Evolutionary conservation across 1,284 basidiomycete genomes (phyloP).

Genomic region (Inonotus obliquus): DNA sequence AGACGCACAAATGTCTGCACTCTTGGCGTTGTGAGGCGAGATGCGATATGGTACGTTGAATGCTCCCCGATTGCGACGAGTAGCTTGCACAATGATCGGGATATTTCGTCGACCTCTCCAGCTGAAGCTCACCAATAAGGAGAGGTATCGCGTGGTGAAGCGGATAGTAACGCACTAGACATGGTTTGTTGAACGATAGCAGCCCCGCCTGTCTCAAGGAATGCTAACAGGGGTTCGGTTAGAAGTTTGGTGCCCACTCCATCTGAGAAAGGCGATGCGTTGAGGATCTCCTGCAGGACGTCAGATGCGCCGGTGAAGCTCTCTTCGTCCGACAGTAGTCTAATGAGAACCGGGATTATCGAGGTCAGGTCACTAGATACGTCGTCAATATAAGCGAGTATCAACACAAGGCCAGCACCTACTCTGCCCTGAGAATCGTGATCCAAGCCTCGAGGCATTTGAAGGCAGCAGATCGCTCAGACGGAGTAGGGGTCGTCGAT

Average conservation of each 20-base stretch:
- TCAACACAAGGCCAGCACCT: slow-evolving; percentile 24
- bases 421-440: slow-evolving; percentile 63
- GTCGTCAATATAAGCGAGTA: slow-evolving; percentile 6
- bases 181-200: slow-evolving; percentile 48
- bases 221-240: slow-evolving; percentile 78
- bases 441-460: slow-evolving; percentile 84
- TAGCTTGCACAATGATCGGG: slow-evolving; percentile 73
- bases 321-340: slow-evolving; percentile 51
- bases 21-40: slow-evolving; percentile 53
- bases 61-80: slow-evolving; percentile 80
- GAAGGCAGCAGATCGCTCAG: slow-evolving; percentile 64
- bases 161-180: slow-evolving; percentile 30
- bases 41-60: slow-evolving; percentile 74
- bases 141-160: not conserved
- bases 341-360: slow-evolving; percentile 57
- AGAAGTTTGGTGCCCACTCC: slow-evolving; percentile 68
- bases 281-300: slow-evolving; percentile 72
- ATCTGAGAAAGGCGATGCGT: slow-evolving; percentile 64
- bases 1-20: slow-evolving; percentile 70
- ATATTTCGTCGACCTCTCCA: slow-evolving; percentile 43
- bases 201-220: slow-evolving; percentile 57
- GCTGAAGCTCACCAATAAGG: slow-evolving; percentile 13
- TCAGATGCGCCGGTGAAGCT: slow-evolving; percentile 63
- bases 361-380: slow-evolving; percentile 51
- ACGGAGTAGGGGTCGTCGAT: slow-evolving; percentile 30